Evolutionary conservation across 202 grass and related monocot genomes (phyloP).

Genomic region (Cymbopogon flexuosus): DNA sequence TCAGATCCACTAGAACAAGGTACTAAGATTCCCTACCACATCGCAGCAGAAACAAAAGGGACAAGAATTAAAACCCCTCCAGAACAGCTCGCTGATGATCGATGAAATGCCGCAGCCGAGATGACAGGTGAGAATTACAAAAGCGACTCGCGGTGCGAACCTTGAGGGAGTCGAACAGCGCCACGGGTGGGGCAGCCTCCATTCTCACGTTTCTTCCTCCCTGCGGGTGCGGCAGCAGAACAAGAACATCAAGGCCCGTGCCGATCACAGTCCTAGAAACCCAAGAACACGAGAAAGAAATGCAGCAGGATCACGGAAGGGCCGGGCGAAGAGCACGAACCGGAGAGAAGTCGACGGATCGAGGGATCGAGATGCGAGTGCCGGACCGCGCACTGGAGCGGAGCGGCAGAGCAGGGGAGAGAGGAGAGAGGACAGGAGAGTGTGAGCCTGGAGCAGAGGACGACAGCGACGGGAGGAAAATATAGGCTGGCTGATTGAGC

Average conservation of each 20-base stretch:
- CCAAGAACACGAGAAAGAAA: background rate
- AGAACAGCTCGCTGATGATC: background rate
- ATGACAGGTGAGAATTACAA: background rate
- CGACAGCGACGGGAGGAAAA: background rate
- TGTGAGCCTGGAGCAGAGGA: background rate
- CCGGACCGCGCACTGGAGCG: background rate
- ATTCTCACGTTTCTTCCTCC: background rate
- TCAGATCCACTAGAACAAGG: background rate
- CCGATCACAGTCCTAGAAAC: background rate
- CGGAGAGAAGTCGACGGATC: background rate
- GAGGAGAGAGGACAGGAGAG: background rate
- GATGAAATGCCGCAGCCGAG: slow-evolving; percentile 38
- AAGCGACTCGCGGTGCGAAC: slow-evolving; percentile 9
- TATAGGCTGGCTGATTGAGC: background rate
- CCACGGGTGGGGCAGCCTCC: slow-evolving; percentile 40
- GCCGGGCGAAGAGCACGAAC: background rate
- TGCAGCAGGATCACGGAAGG: background rate
- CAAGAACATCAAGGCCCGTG: background rate
- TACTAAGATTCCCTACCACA: background rate
- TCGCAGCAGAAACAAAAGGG: background rate
- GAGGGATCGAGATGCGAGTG: background rate
- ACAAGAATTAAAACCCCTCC: background rate
- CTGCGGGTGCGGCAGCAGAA: background rate
- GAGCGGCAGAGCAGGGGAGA: background rate
- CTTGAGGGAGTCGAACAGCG: slow-evolving; percentile 70